phyloP scores from a whole-genome alignment of 257 asterid genomes.

The Rhazya stricta region DNA sequence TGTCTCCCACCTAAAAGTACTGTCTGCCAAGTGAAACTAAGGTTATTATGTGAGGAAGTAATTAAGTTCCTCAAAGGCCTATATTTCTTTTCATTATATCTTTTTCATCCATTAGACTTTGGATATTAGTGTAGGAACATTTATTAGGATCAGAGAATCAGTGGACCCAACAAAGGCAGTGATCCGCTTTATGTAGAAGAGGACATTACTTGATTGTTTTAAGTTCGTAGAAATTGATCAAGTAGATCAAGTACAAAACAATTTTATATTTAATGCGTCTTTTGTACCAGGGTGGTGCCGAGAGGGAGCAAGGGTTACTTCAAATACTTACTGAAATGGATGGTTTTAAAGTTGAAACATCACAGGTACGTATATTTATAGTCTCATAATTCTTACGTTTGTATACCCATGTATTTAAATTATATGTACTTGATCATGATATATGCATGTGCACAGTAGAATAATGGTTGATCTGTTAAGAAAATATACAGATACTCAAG shows the following conservation, averaged over 20 bases:
- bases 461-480: neutral
- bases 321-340: constrained; percentile 98
- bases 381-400: neutral
- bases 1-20: neutral
- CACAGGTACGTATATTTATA: constrained; percentile 49
- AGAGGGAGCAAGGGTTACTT: constrained; percentile 98
- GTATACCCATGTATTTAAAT: too few species aligned
- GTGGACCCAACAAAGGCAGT: neutral
- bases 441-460: neutral
- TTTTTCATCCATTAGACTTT: neutral
- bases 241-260: neutral
- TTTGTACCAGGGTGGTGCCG: constrained; percentile 85
- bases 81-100: neutral
- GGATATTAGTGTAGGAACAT: neutral
- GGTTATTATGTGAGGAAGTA: neutral
- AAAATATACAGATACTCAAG: neutral
- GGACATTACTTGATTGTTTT: neutral
- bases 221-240: neutral
- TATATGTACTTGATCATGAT: neutral
- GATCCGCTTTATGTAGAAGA: neutral
- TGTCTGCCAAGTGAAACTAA: neutral
- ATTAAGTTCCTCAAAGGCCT: neutral
- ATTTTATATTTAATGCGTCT: neutral
- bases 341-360: constrained; percentile 88
- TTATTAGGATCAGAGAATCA: neutral